These are phyloP conservation scores for Hypoxylon cercidicola DNA, from an alignment of 495 filamentous ascomycete genomes.

Conservation along the genomic window DNA sequence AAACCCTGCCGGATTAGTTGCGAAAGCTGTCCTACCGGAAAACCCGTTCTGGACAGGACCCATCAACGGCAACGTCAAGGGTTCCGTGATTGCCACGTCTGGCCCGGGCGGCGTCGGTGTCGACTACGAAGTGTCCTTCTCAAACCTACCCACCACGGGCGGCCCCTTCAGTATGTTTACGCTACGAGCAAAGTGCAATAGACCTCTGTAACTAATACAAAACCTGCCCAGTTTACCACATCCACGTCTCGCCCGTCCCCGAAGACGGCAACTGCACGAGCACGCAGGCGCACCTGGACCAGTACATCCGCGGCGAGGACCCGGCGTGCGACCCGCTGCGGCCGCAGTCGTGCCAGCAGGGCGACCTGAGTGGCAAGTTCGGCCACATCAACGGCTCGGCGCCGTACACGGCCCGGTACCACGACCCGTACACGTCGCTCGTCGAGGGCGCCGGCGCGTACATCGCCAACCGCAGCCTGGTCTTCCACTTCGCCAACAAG, in stretches of 20 bases:
- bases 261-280: constrained; percentile 80
- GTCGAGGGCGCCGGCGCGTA: constrained; percentile 67
- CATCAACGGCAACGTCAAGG: constrained; percentile 67
- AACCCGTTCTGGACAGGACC: constrained; percentile 58
- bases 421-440: constrained; percentile 75
- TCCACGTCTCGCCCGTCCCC: constrained; percentile 80
- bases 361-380: constrained; percentile 86
- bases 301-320: constrained; percentile 67
- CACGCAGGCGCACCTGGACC: constrained; percentile 70
- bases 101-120: constrained; percentile 70
- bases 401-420: constrained; percentile 61
- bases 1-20: constrained; percentile 70
- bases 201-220: constrained; percentile 14
- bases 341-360: constrained; percentile 80
- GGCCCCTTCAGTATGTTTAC: constrained; percentile 76
- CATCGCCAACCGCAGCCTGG: constrained; percentile 82
- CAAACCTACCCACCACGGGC: constrained; percentile 70
- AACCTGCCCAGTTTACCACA: constrained; percentile 79
- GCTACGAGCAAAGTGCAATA: background rate
- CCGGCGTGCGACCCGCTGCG: constrained; percentile 69
- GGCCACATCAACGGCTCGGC: constrained; percentile 65
- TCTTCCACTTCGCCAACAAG: constrained; percentile 77
- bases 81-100: constrained; percentile 67
- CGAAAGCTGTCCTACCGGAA: constrained; percentile 68
- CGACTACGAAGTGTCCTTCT: constrained; percentile 67